A percentile compares a stretch with the other conserved stretches of the same genome.
phyloP scores from a whole-genome alignment of 2,329 filamentous ascomycete species.

The Alternaria dauci region DNA sequence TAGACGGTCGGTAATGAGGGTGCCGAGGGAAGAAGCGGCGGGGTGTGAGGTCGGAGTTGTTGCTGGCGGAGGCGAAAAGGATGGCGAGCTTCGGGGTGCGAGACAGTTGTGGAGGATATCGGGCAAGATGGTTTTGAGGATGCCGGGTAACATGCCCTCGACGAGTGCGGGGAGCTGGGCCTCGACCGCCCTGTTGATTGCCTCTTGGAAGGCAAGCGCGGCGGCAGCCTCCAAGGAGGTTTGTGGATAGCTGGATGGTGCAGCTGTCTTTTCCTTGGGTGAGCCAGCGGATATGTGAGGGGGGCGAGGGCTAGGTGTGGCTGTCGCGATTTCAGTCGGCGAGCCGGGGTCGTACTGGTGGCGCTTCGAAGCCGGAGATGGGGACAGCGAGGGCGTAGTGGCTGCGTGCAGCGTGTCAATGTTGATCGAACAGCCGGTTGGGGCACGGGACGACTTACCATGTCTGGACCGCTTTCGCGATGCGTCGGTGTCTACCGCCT shows the following conservation, averaged over 20 bases:
- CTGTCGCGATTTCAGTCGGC: constrained; percentile 12
- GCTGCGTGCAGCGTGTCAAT: constrained; percentile 1
- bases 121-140: constrained; percentile 8
- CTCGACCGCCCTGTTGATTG: constrained; percentile 12
- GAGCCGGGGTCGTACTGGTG: constrained; percentile 5
- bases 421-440: background rate
- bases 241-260: background rate
- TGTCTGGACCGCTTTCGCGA: constrained; percentile 22
- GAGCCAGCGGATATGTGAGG: background rate
- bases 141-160: constrained; percentile 8
- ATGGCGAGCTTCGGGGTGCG: background rate
- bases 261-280: background rate
- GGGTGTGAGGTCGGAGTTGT: background rate
- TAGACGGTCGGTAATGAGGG: constrained; percentile 8
- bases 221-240: background rate
- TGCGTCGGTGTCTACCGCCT: background rate
- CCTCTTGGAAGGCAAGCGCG: constrained; percentile 7
- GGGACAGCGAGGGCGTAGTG: constrained; percentile 10
- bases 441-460: constrained; percentile 8
- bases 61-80: background rate
- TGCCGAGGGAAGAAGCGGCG: constrained; percentile 6
- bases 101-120: constrained; percentile 10
- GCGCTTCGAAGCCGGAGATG: constrained; percentile 24
- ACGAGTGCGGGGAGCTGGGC: constrained; percentile 13
- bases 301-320: background rate